Conservation (phyloP, 2,329 filamentous ascomycete species). For the Aspergillus fischeri region DNA sequence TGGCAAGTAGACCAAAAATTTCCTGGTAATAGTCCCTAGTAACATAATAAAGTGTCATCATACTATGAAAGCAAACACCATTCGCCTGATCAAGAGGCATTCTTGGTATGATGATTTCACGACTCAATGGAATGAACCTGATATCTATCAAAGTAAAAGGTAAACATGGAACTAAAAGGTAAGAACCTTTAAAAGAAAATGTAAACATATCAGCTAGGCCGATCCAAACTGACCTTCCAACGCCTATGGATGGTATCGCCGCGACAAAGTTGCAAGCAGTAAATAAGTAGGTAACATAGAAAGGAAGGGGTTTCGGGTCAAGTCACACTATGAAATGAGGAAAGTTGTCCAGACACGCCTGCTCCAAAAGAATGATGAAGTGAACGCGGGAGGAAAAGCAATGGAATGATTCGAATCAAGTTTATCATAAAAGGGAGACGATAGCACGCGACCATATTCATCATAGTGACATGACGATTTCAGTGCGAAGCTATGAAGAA, state of each 20-base stretch:
- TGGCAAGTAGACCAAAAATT: background rate
- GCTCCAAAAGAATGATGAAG: background rate
- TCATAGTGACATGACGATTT: background rate
- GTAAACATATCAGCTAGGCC: background rate
- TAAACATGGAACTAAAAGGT: background rate
- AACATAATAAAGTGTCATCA: background rate
- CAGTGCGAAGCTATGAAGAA: slow-evolving; percentile 68
- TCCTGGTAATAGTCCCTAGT: no score
- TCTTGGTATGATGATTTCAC: background rate
- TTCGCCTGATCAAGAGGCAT: background rate
- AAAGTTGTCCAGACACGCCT: background rate
- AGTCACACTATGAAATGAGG: background rate
- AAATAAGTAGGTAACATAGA: background rate
- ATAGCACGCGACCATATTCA: background rate
- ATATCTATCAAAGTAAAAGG: background rate
- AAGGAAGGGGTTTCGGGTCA: background rate
- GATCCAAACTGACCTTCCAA: background rate
- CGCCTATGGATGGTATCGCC: background rate
- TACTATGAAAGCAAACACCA: no score
- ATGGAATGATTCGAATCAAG: background rate
- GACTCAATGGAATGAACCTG: background rate
- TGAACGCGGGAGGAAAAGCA: background rate
- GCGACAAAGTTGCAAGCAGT: background rate
- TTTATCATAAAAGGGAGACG: background rate
- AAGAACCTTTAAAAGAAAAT: background rate